Conservation (phyloP, 352 stramenopile species). For the Globisporangium megalacanthum region DNA sequence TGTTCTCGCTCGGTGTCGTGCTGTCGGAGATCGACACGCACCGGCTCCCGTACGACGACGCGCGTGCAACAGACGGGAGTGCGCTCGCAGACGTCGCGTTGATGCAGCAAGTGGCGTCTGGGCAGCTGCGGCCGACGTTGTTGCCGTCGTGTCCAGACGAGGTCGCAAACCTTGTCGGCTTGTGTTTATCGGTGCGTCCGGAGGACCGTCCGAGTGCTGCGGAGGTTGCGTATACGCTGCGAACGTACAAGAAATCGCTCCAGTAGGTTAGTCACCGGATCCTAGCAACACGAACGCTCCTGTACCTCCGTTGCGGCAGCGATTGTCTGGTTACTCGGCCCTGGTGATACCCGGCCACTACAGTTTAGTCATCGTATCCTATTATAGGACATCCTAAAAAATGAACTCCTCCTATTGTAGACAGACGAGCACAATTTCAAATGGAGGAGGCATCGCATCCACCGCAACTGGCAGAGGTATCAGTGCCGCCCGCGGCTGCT, state of each 20-base stretch:
- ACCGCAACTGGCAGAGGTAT: not conserved
- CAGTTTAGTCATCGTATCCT: too few species aligned
- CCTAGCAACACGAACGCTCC: too few species aligned
- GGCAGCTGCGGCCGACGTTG: conserved; percentile 28
- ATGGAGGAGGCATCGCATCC: not conserved
- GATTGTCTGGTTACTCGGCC: too few species aligned
- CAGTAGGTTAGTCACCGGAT: too few species aligned
- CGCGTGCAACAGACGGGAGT: not conserved
- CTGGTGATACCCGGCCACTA: too few species aligned
- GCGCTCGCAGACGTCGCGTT: not conserved
- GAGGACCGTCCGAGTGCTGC: not conserved
- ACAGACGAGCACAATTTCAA: not conserved
- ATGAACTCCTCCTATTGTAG: too few species aligned
- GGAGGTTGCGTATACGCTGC: not conserved
- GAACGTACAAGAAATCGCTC: not conserved
- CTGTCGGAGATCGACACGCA: not conserved
- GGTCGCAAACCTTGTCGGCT: conserved; percentile 18
- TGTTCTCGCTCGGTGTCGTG: not conserved
- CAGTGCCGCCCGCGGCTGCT: too few species aligned
- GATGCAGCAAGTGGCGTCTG: conserved; percentile 2
- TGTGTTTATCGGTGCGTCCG: not conserved
- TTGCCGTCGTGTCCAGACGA: conserved; percentile 25
- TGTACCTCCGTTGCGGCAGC: too few species aligned
- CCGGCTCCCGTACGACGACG: not conserved
- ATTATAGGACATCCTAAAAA: too few species aligned